Conservation (phyloP, 371 early-diverging fungal genomes). For the Haplosporangium sp. region DNA sequence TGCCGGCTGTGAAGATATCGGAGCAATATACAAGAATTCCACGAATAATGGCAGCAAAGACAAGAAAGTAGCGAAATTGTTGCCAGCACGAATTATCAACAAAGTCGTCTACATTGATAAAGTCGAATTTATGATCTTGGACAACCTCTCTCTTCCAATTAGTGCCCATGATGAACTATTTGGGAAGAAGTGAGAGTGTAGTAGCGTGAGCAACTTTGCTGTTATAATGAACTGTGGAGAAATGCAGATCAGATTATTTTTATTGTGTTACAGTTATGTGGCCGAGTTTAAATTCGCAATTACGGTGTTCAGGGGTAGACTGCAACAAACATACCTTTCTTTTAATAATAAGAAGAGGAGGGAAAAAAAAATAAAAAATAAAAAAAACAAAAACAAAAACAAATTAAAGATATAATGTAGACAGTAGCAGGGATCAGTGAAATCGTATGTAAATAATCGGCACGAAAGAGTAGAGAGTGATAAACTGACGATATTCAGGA, state of each 20-base stretch:
- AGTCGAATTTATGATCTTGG: constrained; percentile 91
- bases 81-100: constrained; percentile 58
- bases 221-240: background rate
- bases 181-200: background rate
- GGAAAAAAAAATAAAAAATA: too few species aligned
- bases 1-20: constrained; percentile 77
- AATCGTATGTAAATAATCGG: too few species aligned
- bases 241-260: background rate
- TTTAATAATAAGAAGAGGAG: too few species aligned
- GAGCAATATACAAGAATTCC: constrained; percentile 80
- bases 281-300: too few species aligned
- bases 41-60: constrained; percentile 77
- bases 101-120: constrained; percentile 86
- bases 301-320: too few species aligned
- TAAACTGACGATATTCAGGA: too few species aligned
- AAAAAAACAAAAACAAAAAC: too few species aligned
- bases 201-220: background rate
- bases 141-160: constrained; percentile 86
- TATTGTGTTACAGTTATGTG: too few species aligned
- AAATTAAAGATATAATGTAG: too few species aligned
- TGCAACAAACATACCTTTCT: too few species aligned
- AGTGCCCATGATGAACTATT: constrained; percentile 53
- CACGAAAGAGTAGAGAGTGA: too few species aligned
- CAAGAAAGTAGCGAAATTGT: constrained; percentile 66
- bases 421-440: too few species aligned